A percentile compares a stretch with the other conserved stretches of the same genome.
Evolutionary conservation across 805 yeast species (phyloP).

Genomic region (Candida patagonica): DNA sequence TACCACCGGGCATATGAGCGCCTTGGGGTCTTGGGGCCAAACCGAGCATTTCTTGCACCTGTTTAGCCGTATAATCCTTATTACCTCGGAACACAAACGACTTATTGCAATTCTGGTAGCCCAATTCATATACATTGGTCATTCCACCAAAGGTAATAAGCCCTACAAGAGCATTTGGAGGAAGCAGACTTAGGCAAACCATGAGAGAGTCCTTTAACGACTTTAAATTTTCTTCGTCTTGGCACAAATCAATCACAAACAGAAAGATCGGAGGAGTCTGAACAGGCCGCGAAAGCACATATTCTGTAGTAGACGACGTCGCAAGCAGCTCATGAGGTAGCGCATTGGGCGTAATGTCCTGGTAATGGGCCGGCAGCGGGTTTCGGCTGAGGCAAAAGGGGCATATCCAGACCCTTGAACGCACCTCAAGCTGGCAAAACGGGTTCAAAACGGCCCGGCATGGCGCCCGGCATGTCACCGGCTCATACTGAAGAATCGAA

Average conservation of each 20-base stretch:
- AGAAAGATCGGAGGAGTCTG: slow-evolving; percentile 79
- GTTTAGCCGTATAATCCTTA: slow-evolving; percentile 60
- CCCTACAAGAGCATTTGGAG: slow-evolving; percentile 84
- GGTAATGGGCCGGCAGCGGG: slow-evolving; percentile 79
- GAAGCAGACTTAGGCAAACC: slow-evolving; percentile 67
- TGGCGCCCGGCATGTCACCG: slow-evolving; percentile 66
- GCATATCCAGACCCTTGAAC: slow-evolving; percentile 76
- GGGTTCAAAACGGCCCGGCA: slow-evolving; percentile 88
- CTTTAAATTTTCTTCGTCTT: slow-evolving; percentile 77
- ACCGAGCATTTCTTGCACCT: slow-evolving; percentile 55
- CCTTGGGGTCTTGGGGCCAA: slow-evolving; percentile 29
- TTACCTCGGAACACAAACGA: slow-evolving; percentile 81
- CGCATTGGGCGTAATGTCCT: slow-evolving; percentile 66
- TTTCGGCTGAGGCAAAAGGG: slow-evolving; percentile 73
- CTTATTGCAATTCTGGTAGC: slow-evolving; percentile 57
- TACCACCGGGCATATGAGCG: slow-evolving; percentile 14
- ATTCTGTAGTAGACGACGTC: slow-evolving; percentile 70
- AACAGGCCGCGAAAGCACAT: slow-evolving; percentile 74
- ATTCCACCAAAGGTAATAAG: slow-evolving; percentile 83
- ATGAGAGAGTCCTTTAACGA: slow-evolving; percentile 77
- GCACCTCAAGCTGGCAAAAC: slow-evolving; percentile 59
- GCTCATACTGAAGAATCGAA: slow-evolving; percentile 76
- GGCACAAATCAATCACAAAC: slow-evolving; percentile 80
- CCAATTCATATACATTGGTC: slow-evolving; percentile 80
- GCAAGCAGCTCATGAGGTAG: slow-evolving; percentile 73